phyloP scores from a whole-genome alignment of 768 basidiomycete species.

The Stropharia rugosoannulata region DNA sequence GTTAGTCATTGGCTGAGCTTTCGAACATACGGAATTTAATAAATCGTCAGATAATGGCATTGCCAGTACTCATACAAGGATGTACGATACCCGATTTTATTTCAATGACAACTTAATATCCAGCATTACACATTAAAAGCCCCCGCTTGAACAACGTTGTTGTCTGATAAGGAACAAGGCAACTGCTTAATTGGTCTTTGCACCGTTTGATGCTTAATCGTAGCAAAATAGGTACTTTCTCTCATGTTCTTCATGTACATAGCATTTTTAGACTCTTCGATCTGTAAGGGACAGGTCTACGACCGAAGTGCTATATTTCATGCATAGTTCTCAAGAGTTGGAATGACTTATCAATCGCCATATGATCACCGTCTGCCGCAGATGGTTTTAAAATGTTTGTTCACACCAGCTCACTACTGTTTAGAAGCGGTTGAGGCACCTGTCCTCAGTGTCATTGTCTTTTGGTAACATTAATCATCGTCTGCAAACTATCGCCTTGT shows the following conservation, averaged over 20 bases:
- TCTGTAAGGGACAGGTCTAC: neutral
- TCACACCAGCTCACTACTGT: neutral
- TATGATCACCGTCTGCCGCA: neutral
- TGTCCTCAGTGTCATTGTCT: neutral
- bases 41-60: too few relatives aligned
- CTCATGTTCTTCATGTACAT: neutral
- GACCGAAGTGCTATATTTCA: neutral
- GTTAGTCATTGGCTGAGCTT: neutral
- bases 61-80: too few relatives aligned
- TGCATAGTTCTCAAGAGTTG: neutral
- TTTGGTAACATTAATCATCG: neutral
- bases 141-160: too few relatives aligned
- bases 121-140: too few relatives aligned
- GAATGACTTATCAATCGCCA: neutral
- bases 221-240: too few relatives aligned
- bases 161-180: neutral
- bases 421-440: too few relatives aligned
- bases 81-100: too few relatives aligned
- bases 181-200: too few relatives aligned
- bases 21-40: too few relatives aligned
- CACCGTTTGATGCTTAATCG: too few relatives aligned
- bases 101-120: too few relatives aligned
- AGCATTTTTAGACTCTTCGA: neutral
- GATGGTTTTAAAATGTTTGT: neutral
- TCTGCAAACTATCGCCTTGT: neutral